Evolutionary conservation across 306 rosid species (phyloP).

Genomic region (Lathyrus tuberosus): DNA sequence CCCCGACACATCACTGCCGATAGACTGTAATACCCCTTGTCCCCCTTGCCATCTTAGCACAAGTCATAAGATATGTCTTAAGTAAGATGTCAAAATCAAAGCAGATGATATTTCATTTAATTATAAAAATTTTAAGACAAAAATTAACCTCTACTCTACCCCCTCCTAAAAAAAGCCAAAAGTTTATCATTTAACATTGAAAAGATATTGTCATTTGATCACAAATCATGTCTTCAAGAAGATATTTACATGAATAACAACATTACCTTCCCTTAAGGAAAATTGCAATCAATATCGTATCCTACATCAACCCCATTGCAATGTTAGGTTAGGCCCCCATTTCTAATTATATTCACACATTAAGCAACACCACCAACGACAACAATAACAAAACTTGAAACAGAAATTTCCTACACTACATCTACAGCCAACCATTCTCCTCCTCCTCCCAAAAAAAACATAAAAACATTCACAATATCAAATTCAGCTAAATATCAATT

Average conservation of each 20-base stretch:
- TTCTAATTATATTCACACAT: constrained; percentile 25
- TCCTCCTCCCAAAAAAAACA: neutral
- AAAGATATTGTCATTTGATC: constrained; percentile 12
- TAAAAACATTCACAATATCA: constrained; percentile 7
- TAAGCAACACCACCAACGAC: neutral
- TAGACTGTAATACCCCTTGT: no score
- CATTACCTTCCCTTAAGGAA: constrained; percentile 30
- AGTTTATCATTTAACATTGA: neutral
- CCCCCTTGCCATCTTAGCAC: no score
- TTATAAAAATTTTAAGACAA: no score
- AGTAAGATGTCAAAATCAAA: no score
- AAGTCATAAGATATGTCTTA: no score
- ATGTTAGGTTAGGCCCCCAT: neutral
- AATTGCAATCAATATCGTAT: constrained; percentile 27
- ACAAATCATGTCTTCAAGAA: constrained; percentile 16
- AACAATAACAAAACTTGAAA: neutral
- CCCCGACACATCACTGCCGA: no score
- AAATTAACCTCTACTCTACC: no score
- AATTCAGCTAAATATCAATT: constrained; percentile 26
- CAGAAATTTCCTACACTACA: neutral
- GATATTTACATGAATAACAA: constrained; percentile 22
- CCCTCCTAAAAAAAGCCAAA: no score
- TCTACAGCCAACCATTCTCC: neutral
- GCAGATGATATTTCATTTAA: no score
- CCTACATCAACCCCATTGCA: constrained; percentile 10